Evolutionary conservation across 495 filamentous ascomycete species (phyloP).

Genomic region (Hypoxylon lenormandii): DNA sequence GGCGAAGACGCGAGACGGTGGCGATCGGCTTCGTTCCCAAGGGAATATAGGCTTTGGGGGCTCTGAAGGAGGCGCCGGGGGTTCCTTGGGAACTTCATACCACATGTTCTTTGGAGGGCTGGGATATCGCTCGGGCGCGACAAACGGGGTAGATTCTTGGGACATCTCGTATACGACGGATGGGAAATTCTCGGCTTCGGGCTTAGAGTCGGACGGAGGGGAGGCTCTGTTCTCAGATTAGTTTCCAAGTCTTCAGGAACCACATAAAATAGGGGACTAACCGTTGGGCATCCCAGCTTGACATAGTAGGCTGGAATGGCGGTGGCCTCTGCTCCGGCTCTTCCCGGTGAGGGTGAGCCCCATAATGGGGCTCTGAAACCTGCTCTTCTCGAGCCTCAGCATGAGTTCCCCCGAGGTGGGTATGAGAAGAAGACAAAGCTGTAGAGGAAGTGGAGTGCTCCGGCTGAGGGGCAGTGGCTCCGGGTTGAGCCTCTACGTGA

Average conservation of each 20-base stretch:
- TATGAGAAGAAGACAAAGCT: conserved; percentile 48
- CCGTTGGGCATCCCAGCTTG: conserved; percentile 59
- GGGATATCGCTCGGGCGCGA: conserved; percentile 78
- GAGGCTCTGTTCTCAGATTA: conserved; percentile 67
- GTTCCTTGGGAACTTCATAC: conserved; percentile 77
- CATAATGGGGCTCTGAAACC: conserved; percentile 51
- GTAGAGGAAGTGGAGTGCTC: conserved; percentile 43
- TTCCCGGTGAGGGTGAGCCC: conserved; percentile 34
- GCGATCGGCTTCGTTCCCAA: conserved; percentile 77
- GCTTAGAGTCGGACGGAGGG: conserved; percentile 77
- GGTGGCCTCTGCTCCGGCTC: conserved; percentile 48
- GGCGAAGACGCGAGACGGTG: conserved; percentile 78
- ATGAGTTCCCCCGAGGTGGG: conserved; percentile 46
- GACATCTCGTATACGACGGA: conserved; percentile 80
- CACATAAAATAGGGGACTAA: conserved; percentile 36
- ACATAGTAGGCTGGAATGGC: conserved; percentile 43
- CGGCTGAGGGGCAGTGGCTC: conserved; percentile 41
- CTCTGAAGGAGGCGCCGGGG: conserved; percentile 66
- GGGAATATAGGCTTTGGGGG: conserved; percentile 80
- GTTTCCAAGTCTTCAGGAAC: conserved; percentile 4
- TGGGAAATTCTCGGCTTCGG: conserved; percentile 83
- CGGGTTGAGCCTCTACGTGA: conserved; percentile 35
- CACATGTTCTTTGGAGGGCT: conserved; percentile 87
- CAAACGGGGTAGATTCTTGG: conserved; percentile 73
- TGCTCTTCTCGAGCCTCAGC: conserved; percentile 59